Conservation (phyloP, 495 filamentous ascomycete species). For the Neurospora sp. region DNA sequence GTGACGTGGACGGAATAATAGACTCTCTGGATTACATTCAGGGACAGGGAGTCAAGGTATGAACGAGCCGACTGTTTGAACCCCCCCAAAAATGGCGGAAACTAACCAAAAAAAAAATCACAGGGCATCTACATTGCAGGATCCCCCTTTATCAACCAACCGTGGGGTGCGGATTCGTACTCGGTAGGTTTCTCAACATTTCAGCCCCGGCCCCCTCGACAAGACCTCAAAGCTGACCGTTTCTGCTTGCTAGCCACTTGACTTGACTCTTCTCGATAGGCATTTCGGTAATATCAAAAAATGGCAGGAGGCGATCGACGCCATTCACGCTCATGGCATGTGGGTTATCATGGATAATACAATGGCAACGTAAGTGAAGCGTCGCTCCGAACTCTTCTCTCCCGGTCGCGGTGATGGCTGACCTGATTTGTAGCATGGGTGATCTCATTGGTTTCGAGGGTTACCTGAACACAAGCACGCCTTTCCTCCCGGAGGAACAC, state of each 20-base stretch:
- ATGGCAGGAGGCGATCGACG: conserved; percentile 55
- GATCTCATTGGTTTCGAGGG: conserved; percentile 61
- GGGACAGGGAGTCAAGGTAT: conserved; percentile 59
- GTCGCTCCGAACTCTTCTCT: background rate
- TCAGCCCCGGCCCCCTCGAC: background rate
- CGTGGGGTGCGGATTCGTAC: conserved; percentile 61
- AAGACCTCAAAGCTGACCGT: background rate
- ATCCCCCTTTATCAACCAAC: conserved; percentile 58
- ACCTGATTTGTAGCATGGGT: conserved; percentile 37
- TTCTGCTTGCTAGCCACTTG: conserved; percentile 39
- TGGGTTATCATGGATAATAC: conserved; percentile 67
- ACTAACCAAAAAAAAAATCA: conserved; percentile 12
- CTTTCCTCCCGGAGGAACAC: conserved; percentile 48
- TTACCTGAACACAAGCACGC: conserved; percentile 54
- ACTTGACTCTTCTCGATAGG: conserved; percentile 60
- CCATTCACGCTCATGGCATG: conserved; percentile 58
- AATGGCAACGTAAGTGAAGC: conserved; percentile 42
- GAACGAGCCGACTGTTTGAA: background rate
- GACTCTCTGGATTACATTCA: conserved; percentile 65
- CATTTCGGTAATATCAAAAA: conserved; percentile 55
- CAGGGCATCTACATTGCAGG: conserved; percentile 61
- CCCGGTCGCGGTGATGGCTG: conserved; percentile 1
- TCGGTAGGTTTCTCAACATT: conserved; percentile 17
- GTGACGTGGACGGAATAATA: conserved; percentile 54
- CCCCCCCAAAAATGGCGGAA: background rate